These are phyloP conservation scores for Draba incana DNA, from an alignment of 345 rosid genomes.

Conservation along the genomic window DNA sequence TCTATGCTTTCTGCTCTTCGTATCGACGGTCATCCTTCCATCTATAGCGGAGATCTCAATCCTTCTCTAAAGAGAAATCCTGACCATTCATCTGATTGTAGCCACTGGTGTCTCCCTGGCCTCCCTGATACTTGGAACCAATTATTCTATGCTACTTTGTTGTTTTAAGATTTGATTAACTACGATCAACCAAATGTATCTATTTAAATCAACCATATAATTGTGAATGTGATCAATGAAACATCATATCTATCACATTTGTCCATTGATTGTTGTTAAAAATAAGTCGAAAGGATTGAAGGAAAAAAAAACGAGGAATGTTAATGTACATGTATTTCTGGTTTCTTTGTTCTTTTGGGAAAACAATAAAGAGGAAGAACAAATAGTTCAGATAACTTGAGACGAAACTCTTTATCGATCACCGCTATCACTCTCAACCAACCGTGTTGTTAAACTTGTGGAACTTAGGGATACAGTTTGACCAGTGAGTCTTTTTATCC, in stretches of 20 bases:
- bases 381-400: too few species aligned
- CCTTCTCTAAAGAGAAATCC: constrained; percentile 71
- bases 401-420: too few species aligned
- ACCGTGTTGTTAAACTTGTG: too few species aligned
- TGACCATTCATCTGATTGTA: constrained; percentile 78
- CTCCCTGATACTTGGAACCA: constrained; percentile 97
- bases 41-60: constrained; percentile 80
- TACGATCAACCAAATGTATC: constrained; percentile 34
- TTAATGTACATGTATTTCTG: too few species aligned
- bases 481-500: too few species aligned
- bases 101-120: constrained; percentile 99
- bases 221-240: constrained; percentile 31
- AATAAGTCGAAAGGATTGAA: not conserved
- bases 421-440: too few species aligned
- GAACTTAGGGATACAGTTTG: too few species aligned
- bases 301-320: not conserved
- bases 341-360: too few species aligned
- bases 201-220: constrained; percentile 25
- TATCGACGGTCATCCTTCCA: constrained; percentile 93
- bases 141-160: constrained; percentile 63
- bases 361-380: too few species aligned
- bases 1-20: constrained; percentile 85
- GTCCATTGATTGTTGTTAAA: not conserved
- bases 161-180: constrained; percentile 45
- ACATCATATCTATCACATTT: not conserved